Percentiles rank a stretch among this genome's conserved stretches.
These are phyloP conservation scores for Aspergillaceae sp. DNA, from an alignment of 2,329 filamentous ascomycete species.

Conservation along the genomic window DNA sequence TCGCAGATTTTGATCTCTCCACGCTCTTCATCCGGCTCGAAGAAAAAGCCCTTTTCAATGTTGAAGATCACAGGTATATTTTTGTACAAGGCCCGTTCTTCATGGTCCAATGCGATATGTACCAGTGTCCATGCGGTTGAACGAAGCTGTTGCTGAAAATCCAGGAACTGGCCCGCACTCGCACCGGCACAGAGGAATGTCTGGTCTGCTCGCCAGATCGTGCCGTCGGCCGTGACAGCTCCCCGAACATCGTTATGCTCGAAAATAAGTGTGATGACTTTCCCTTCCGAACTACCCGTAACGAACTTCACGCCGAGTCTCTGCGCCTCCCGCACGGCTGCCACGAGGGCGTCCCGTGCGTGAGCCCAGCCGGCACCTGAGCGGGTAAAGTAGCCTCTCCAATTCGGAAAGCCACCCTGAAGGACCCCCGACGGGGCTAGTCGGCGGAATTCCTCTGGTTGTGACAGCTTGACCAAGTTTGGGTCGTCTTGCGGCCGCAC, in stretches of 20 bases:
- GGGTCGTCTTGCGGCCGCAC: slow-evolving; percentile 20
- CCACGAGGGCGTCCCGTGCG: slow-evolving; percentile 39
- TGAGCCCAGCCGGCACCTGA: slow-evolving; percentile 45
- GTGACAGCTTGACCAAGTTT: slow-evolving; percentile 28
- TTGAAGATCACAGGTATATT: slow-evolving; percentile 39
- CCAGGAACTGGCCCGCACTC: slow-evolving; percentile 33
- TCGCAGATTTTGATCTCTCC: slow-evolving; percentile 37
- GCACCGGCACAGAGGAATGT: slow-evolving; percentile 40
- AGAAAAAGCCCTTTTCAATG: slow-evolving; percentile 42
- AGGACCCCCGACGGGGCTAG: slow-evolving; percentile 44
- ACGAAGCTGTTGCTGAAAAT: slow-evolving; percentile 38
- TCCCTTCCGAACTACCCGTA: slow-evolving; percentile 31
- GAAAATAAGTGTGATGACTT: slow-evolving; percentile 30
- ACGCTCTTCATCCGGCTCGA: slow-evolving; percentile 37
- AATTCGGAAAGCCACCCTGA: slow-evolving; percentile 36
- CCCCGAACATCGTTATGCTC: slow-evolving; percentile 31
- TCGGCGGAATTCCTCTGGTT: slow-evolving; percentile 37
- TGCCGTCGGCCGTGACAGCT: slow-evolving; percentile 31
- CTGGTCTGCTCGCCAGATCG: slow-evolving; percentile 27
- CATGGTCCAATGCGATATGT: slow-evolving; percentile 35
- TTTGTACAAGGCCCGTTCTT: slow-evolving; percentile 37
- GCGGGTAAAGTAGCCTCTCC: slow-evolving; percentile 37
- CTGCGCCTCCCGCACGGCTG: slow-evolving; percentile 38
- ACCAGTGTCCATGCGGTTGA: slow-evolving; percentile 42
- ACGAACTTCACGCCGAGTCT: slow-evolving; percentile 40